These are phyloP conservation scores for Rickenella mellea DNA, from an alignment of 768 basidiomycete species.

Conservation along the genomic window DNA sequence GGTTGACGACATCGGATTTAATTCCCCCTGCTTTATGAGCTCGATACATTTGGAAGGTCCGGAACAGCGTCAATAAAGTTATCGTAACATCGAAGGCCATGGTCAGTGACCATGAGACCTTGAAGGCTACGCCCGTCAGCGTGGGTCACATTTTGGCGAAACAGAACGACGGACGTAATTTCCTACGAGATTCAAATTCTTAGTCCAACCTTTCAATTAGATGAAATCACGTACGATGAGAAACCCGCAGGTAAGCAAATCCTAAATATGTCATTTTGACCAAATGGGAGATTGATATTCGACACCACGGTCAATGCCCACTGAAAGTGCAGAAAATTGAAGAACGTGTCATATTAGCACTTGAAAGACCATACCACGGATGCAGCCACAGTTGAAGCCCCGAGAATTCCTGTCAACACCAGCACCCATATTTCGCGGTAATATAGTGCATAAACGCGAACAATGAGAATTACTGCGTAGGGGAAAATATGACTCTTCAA, in stretches of 20 bases:
- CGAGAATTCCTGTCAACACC: not conserved
- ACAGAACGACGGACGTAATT: not conserved
- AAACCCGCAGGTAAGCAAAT: not conserved
- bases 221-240: not conserved
- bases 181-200: not conserved
- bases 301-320: not conserved
- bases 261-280: too few relatives aligned
- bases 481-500: not conserved
- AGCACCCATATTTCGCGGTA: not conserved
- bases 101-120: not conserved
- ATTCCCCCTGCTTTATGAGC: not conserved
- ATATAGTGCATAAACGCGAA: not conserved
- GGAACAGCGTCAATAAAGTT: not conserved
- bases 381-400: not conserved
- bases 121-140: not conserved
- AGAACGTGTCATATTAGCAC: not conserved
- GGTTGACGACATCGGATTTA: not conserved
- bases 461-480: not conserved
- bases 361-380: not conserved
- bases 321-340: not conserved
- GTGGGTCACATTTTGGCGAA: not conserved
- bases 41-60: not conserved
- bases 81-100: not conserved
- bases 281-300: not conserved
- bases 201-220: not conserved